Evolutionary conservation across 805 yeast species (phyloP).

Genomic region (Tanozyma kutaoensis): DNA sequence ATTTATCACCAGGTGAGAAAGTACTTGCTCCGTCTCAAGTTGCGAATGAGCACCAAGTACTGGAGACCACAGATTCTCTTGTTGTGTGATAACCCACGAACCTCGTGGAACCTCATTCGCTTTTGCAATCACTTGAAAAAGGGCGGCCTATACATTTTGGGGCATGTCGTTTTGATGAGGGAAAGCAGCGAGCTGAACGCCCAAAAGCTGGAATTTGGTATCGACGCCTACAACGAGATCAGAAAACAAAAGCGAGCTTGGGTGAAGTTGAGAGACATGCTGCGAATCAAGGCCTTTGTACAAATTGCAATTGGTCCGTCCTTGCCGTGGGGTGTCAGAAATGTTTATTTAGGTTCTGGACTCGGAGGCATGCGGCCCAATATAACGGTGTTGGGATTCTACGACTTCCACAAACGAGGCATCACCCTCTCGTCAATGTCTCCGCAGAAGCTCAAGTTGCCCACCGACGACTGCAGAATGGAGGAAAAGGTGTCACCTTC

Average conservation of each 20-base stretch:
- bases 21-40: conserved; percentile 66
- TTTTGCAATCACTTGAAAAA: conserved; percentile 92
- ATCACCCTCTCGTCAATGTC: conserved; percentile 2
- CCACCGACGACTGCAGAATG: conserved; percentile 67
- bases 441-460: conserved; percentile 14
- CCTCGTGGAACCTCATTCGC: conserved; percentile 81
- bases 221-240: conserved; percentile 48
- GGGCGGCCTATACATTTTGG: conserved; percentile 86
- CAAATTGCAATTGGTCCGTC: conserved; percentile 83
- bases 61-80: conserved; percentile 95
- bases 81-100: conserved; percentile 82
- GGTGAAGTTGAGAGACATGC: conserved; percentile 67
- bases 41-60: conserved; percentile 84
- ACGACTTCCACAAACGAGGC: conserved; percentile 43
- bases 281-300: conserved; percentile 82
- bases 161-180: conserved; percentile 72
- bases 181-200: conserved; percentile 11
- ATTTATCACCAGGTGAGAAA: conserved; percentile 96
- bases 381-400: conserved; percentile 84
- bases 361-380: conserved; percentile 98
- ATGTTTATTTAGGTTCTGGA: conserved; percentile 85
- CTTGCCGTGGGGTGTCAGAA: conserved; percentile 90
- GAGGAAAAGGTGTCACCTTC: conserved; percentile 57
- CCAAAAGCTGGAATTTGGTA: conserved; percentile 14
- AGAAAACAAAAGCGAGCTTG: conserved; percentile 68